Percentiles rank a stretch among this genome's conserved stretches.
These are phyloP conservation scores for Cokeromyces recurvatus DNA, from an alignment of 371 early-diverging fungal genomes.

Conservation along the genomic window DNA sequence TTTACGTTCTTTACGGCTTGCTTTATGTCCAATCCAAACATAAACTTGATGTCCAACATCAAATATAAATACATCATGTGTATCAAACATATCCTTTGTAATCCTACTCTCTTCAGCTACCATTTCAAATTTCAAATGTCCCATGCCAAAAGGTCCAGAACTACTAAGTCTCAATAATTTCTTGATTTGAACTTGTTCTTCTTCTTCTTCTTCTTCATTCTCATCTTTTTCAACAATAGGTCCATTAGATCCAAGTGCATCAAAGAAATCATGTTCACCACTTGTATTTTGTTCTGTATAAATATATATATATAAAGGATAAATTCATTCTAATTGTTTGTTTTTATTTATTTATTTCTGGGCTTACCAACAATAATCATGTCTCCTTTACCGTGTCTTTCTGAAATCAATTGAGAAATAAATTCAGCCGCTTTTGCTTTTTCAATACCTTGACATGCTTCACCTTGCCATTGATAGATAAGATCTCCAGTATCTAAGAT, in stretches of 20 bases:
- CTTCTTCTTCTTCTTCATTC: slow-evolving; percentile 26
- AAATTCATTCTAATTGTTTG: too few relatives aligned
- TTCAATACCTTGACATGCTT: slow-evolving; percentile 60
- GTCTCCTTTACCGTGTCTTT: slow-evolving; percentile 59
- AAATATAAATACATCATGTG: slow-evolving; percentile 58
- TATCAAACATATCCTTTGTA: slow-evolving; percentile 44
- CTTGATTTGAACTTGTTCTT: slow-evolving; percentile 36
- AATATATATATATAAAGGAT: too few relatives aligned
- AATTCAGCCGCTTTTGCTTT: slow-evolving; percentile 72
- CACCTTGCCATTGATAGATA: slow-evolving; percentile 77
- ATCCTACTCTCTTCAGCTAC: slow-evolving; percentile 50
- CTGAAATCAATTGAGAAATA: slow-evolving; percentile 54
- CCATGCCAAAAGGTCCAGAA: slow-evolving; percentile 30
- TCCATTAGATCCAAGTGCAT: slow-evolving; percentile 63
- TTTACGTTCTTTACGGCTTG: slow-evolving; percentile 55
- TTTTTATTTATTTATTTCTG: too few relatives aligned
- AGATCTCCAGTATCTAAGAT: slow-evolving; percentile 67
- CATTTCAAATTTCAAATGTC: slow-evolving; percentile 35
- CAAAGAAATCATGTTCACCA: slow-evolving; percentile 60
- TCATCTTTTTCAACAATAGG: slow-evolving; percentile 39
- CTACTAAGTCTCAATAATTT: slow-evolving; percentile 39
- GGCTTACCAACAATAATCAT: slow-evolving; percentile 49
- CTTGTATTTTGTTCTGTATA: slow-evolving; percentile 56
- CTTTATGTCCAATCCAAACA: slow-evolving; percentile 60
- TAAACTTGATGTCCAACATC: slow-evolving; percentile 59